Base-by-base conservation (phyloP, 495 filamentous ascomycete genomes). In the Immersiella caudata region DNA sequence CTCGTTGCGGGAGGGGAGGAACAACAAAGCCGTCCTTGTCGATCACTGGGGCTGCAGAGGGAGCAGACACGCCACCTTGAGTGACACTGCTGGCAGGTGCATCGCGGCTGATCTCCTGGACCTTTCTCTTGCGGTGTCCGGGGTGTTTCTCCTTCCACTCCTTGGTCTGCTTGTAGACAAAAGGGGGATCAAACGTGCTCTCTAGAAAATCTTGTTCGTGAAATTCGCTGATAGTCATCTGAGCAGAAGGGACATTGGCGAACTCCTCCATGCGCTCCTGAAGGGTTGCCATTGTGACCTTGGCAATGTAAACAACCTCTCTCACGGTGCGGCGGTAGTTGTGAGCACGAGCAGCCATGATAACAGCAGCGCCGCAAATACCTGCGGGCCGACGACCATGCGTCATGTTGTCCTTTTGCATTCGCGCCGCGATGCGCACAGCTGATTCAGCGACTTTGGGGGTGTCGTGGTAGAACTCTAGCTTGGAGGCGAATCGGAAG, bases 371-470 rank as follows among this genome's bases (percentile, higher is more conserved):
- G 66, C 95, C 96, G 78, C 93, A 97, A 54, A 98, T 88, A 73
- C 96, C 95, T 26, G 95, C 93, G 54, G 96, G 96, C 51, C 93
- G 88, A 73, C 95, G 92, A 71, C 95, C 95, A 57, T 90, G 89
- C 9, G 91, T 89, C 87, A 99, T 97, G 92, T 94, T 97, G 78
- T 99, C 95, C 26, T 90, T 85, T 60, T 91, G 90, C 95, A 99
- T 98, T 52, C 95, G 89, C 74, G 92, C 87, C 33, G 96, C 88
- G 60, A 99, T 90, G 33, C 89, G 87, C 40, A 90, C 86, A 21
- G 95, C 95, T 67, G 96, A 92, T 62, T 90, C 86, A 33, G 93
- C 93, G 16, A 99, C 93, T 61, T 88, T 88, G 76, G 89, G 87
- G 14, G 89, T 92, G 54, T 88, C 79, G 2, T 85, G 76, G 16